phyloP scores from a whole-genome alignment of 2,329 filamentous ascomycete genomes.

The Neospermospora avenae region DNA sequence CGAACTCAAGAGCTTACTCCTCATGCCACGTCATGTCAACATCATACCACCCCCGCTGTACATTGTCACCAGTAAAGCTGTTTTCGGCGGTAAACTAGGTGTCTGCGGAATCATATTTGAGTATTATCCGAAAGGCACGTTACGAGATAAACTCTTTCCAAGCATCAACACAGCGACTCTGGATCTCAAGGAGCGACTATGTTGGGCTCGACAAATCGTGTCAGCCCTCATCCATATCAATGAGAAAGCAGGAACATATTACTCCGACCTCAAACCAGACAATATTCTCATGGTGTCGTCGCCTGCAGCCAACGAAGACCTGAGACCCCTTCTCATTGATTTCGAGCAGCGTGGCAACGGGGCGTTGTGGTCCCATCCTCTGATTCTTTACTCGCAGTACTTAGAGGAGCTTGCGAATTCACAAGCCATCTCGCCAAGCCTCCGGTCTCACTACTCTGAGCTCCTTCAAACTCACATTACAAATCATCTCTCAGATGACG shows the following conservation, averaged over 20 bases:
- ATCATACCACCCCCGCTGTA: slow-evolving; percentile 51
- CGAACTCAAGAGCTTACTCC: slow-evolving; percentile 54
- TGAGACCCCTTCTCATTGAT: neutral
- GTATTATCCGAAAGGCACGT: slow-evolving; percentile 51
- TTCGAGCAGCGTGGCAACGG: neutral
- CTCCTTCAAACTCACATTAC: neutral
- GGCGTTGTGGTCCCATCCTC: neutral
- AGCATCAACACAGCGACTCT: slow-evolving; percentile 5
- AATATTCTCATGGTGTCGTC: slow-evolving; percentile 3
- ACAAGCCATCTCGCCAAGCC: neutral
- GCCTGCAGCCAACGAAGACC: neutral
- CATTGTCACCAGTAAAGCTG: slow-evolving; percentile 53
- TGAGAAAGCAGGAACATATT: neutral
- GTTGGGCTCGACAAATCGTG: slow-evolving; percentile 7
- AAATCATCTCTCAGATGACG: neutral
- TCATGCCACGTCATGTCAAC: slow-evolving; percentile 49
- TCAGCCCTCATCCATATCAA: slow-evolving; percentile 7
- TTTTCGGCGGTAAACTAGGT: slow-evolving; percentile 53
- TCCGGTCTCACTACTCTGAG: neutral
- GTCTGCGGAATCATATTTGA: slow-evolving; percentile 56
- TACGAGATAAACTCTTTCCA: slow-evolving; percentile 48
- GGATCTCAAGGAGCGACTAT: slow-evolving; percentile 32
- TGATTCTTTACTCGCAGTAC: neutral
- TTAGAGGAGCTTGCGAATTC: neutral
- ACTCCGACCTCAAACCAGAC: slow-evolving; percentile 10